A percentile compares a stretch with the other conserved stretches of the same genome.
Conservation (phyloP, 164 flowering plant species). For the Vitis rotundifolia region DNA sequence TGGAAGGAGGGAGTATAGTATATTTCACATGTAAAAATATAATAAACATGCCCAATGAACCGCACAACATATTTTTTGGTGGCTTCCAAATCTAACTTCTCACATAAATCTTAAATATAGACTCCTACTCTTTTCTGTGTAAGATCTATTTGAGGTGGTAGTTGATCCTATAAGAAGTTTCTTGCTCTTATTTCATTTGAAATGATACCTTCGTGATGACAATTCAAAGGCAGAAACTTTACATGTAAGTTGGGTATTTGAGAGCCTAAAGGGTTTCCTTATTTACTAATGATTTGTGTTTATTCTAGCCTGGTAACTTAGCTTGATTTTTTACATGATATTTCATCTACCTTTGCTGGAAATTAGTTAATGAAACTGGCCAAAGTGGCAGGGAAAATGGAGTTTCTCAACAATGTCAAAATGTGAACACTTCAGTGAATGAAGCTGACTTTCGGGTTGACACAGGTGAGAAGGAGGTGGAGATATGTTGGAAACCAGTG, state of each 20-base stretch:
- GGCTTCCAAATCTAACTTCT: no score
- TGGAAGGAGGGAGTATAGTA: no score
- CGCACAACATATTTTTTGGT: no score
- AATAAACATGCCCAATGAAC: no score
- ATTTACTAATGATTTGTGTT: background rate
- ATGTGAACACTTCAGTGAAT: constrained; percentile 19
- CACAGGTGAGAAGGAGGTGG: constrained; percentile 29
- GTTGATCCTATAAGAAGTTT: no score
- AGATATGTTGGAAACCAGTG: background rate
- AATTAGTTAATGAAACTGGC: constrained; percentile 1
- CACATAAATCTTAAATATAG: no score
- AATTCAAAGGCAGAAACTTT: background rate
- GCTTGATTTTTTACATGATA: background rate
- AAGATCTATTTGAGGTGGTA: no score
- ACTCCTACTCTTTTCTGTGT: no score
- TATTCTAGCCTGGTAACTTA: background rate
- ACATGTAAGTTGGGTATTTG: background rate
- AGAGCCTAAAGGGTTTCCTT: background rate
- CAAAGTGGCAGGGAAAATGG: constrained; percentile 37
- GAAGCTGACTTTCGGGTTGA: constrained; percentile 17
- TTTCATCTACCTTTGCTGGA: background rate
- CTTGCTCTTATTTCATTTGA: background rate
- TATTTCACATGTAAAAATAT: no score
- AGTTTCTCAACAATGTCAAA: constrained; percentile 16
- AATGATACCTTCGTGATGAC: background rate